Evolutionary conservation across 2,329 filamentous ascomycete genomes (phyloP), one percentile per base, ranked within the genome.

Genomic region (Neobulgaria alba): DNA sequence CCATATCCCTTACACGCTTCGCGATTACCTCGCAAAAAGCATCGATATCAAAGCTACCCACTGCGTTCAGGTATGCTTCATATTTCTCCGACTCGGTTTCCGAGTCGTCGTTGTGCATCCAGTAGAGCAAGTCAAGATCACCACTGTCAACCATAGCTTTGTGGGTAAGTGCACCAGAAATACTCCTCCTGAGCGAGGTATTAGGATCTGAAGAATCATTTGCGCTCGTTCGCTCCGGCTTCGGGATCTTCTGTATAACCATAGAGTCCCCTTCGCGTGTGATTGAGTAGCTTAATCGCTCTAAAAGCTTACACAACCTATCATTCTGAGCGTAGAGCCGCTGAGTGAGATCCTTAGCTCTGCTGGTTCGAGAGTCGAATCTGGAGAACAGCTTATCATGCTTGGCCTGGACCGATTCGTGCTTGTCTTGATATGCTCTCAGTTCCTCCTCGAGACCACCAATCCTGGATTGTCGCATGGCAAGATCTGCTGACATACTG

Each of bases 1-100:
- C 92, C 46, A 93, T 83, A 57, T 98, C 92, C 55, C 90, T 93
- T 55, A 95, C 78, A 10, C 92, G 82, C 56, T 90, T 92, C 48
- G 86, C 82, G 18, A 98, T 73, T 0, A 85, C 81, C 43, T 96
- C 90, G 34, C 79, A 77, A 55, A 95, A 94, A 3, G 76, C 71
- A 46, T 95, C 86, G 35, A 90, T 71, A 56, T 94, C 85, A 56
- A 98, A 92, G 19, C 75, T 74, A 14, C 84, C 78, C 14, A 95
- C 67, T 3, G 78, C 78, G 26, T 76, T 70, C 49, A 95, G 69
- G 56, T 87, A 95, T 1, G 78, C 72, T 12, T 77, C 69, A 57
- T 89, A 98, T 50, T 81, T 84, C 33, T 77, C 69, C 3, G 77
- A 71, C 60, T 95, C 89, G 8, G 73, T 68, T 15, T 79, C 73